A percentile compares a stretch with the other conserved stretches of the same genome.
Conservation (phyloP, 441 rosid species). For the Erodium texanum region DNA sequence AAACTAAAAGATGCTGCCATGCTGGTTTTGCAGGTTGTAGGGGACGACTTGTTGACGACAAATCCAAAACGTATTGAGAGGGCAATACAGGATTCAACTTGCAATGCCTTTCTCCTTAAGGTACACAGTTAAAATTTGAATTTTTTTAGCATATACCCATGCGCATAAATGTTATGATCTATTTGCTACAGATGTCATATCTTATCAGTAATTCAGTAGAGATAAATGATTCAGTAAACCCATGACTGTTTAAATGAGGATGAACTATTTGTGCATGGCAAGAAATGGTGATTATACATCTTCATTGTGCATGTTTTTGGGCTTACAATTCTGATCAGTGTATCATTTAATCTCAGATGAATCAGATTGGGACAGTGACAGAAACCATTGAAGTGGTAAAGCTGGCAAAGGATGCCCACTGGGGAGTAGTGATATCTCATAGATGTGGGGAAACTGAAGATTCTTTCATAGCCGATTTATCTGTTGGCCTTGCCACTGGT, state of each 20-base stretch:
- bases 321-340: conserved; percentile 1
- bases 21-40: no score
- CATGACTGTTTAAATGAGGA: neutral
- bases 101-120: no score
- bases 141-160: no score
- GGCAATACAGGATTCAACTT: no score
- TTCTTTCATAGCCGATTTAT: conserved; percentile 78
- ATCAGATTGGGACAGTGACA: conserved; percentile 92
- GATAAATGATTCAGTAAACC: no score
- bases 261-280: neutral
- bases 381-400: conserved; percentile 87
- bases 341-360: conserved; percentile 42
- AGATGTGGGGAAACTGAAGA: conserved; percentile 91
- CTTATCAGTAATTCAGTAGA: no score
- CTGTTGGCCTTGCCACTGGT: conserved; percentile 75
- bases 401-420: conserved; percentile 73
- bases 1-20: no score
- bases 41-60: no score
- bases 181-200: no score
- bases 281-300: neutral
- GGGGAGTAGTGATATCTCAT: conserved; percentile 87
- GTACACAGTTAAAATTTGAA: no score
- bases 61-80: no score
- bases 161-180: no score
- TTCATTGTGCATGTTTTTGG: neutral